Percentiles rank a stretch among this genome's conserved stretches.
Conservation (phyloP, 352 stramenopile species). For the Pythium apleroticum region DNA sequence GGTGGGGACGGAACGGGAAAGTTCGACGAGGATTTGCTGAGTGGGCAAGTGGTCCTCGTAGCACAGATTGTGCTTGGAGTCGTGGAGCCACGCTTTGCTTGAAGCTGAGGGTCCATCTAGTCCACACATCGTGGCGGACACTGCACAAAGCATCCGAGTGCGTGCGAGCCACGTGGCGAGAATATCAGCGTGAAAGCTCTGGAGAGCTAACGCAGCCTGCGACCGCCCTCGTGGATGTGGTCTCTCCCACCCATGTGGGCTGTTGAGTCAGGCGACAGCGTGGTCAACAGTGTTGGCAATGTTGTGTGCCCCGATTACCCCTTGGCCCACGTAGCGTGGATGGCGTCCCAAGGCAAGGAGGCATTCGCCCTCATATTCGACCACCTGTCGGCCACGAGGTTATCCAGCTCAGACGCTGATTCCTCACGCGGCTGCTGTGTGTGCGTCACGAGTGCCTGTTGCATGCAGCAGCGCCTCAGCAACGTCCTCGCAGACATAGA, state of each 20-base stretch:
- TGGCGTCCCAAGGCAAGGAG: background rate
- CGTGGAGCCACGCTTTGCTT: background rate
- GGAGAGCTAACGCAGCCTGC: background rate
- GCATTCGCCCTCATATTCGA: background rate
- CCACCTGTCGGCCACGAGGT: background rate
- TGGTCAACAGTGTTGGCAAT: background rate
- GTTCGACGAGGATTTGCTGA: background rate
- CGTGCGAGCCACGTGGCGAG: slow-evolving; percentile 4
- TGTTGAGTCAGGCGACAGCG: no score
- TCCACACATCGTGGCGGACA: background rate
- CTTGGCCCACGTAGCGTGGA: no score
- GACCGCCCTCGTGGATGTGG: no score
- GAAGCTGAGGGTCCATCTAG: background rate
- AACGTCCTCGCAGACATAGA: slow-evolving; percentile 4
- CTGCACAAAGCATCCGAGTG: background rate
- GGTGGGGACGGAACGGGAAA: no score
- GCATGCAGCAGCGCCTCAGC: slow-evolving; percentile 2
- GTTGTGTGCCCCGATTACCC: background rate
- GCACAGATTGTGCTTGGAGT: background rate
- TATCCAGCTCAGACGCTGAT: background rate
- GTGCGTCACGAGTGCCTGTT: slow-evolving; percentile 6
- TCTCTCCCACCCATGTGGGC: background rate
- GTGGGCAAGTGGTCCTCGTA: background rate
- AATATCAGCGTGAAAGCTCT: background rate
- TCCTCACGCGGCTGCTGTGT: background rate